Evolutionary conservation across 2,329 filamentous ascomycete species (phyloP), one percentile per base, ranked within the genome.

Genomic region (Aspergillus sergii): DNA sequence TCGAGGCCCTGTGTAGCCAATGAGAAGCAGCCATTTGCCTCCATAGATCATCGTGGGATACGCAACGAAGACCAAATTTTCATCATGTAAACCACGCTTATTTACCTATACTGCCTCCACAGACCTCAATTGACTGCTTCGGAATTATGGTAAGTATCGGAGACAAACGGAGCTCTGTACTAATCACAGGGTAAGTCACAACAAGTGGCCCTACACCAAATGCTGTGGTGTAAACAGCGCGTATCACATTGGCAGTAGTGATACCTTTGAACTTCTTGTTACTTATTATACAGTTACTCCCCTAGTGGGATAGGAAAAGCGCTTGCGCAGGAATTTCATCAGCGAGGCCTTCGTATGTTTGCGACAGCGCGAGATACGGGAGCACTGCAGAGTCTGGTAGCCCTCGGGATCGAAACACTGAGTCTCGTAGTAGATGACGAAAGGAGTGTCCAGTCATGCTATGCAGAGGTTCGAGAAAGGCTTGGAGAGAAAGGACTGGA

Each of bases 261-360:
- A 34, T 12, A 19, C 26, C 2, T 16, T 51, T 56, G 50, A 32
- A 34, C 11, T 30, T 36, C 39, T 11, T 21, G 19, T 51, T 30
- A 9, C 48, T 51, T 34, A 51, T 51, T 30, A 51, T 51, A 51
- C 28, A 76, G 75, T 43, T 76, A 73, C 56, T 75, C 74, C 16
- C 82, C 84, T 8, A 84, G 85, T 45, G 84, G 84, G 59, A 88
- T 89, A 65, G 87, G 87, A 32, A 82, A 88, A 69, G 82, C 83
- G 19, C 79, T 89, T 16, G 85, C 86, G 1, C 79, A 80, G 21
- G 85, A 88, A 69, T 89, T 89, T 70, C 80, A 86, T 61, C 75
- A 70, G 30, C 66, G 75, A 75, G 84, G 84, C 57, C 77, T 85
- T 62, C 81, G 83, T 28, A 86, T 89, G 59, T 83, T 89, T 60